phyloP scores from a whole-genome alignment of 2,329 filamentous ascomycete genomes.

The Leptographium flavum region DNA sequence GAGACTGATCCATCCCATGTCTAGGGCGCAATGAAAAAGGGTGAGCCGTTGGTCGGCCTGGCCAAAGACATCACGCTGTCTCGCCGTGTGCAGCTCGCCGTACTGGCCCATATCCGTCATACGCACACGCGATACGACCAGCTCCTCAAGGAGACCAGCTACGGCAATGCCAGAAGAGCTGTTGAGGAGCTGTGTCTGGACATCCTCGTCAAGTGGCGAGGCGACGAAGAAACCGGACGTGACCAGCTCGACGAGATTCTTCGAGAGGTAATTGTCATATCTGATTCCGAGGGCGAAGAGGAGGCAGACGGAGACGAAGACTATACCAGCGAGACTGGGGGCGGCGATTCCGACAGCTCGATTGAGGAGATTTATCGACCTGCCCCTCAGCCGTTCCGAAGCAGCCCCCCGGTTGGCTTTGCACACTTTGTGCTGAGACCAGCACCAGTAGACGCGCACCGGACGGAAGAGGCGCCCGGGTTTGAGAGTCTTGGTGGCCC shows the following conservation, averaged over 20 bases:
- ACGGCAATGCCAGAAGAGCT: conserved; percentile 44
- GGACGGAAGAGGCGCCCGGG: neutral
- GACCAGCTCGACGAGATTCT: conserved; percentile 55
- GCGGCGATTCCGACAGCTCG: conserved; percentile 5
- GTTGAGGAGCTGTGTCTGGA: conserved; percentile 49
- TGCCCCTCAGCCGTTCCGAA: neutral
- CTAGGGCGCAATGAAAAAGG: conserved; percentile 35
- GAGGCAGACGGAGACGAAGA: conserved; percentile 24
- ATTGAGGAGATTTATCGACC: conserved; percentile 1
- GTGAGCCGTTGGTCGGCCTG: conserved; percentile 42
- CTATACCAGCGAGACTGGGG: conserved; percentile 14
- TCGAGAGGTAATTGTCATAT: conserved; percentile 51
- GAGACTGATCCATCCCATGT: neutral
- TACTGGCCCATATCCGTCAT: conserved; percentile 52
- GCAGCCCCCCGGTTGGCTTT: neutral
- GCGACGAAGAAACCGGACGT: conserved; percentile 53
- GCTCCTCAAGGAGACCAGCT: conserved; percentile 42
- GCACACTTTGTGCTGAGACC: neutral
- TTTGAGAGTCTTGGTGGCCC: neutral
- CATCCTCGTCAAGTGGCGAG: conserved; percentile 56
- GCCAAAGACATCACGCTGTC: conserved; percentile 40
- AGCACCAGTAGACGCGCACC: neutral
- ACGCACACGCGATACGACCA: conserved; percentile 52
- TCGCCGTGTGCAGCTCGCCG: conserved; percentile 49
- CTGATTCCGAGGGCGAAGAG: conserved; percentile 39